Evolutionary conservation across 2,329 filamentous ascomycete genomes (phyloP).

Genomic region (Phialophora expanda): DNA sequence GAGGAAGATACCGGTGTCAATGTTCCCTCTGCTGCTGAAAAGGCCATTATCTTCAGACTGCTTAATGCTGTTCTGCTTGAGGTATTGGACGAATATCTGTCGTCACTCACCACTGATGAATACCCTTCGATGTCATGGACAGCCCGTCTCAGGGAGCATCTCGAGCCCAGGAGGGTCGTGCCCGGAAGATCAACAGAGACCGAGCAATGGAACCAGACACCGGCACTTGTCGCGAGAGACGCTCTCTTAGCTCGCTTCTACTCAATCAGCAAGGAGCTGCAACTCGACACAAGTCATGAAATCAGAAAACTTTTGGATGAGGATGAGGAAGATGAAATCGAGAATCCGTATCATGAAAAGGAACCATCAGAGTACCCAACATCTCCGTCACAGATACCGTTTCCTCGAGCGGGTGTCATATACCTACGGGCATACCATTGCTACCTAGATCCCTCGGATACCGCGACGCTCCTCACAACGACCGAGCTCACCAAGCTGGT

Average conservation of each 20-base stretch:
- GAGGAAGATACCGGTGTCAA: conserved; percentile 57
- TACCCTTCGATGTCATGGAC: conserved; percentile 50
- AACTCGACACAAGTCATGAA: conserved; percentile 25
- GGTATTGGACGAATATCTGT: conserved; percentile 62
- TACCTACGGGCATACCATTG: conserved; percentile 31
- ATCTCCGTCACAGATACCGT: conserved; percentile 38
- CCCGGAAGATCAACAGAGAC: conserved; percentile 57
- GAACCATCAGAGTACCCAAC: conserved; percentile 39
- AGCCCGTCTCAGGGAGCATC: conserved; percentile 61
- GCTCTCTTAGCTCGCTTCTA: conserved; percentile 62
- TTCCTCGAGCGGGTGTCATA: conserved; percentile 36
- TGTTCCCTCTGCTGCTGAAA: conserved; percentile 55
- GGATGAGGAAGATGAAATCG: conserved; percentile 19
- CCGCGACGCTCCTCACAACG: conserved; percentile 20
- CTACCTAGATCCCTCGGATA: conserved; percentile 23
- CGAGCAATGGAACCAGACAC: conserved; percentile 57
- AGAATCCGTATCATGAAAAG: conserved; percentile 20
- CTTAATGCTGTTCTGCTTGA: conserved; percentile 68
- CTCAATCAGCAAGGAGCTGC: conserved; percentile 25
- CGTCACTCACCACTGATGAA: conserved; percentile 28
- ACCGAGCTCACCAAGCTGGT: conserved; percentile 33
- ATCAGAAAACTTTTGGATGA: conserved; percentile 29
- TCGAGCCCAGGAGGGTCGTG: conserved; percentile 58
- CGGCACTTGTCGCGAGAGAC: conserved; percentile 58
- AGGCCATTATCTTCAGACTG: conserved; percentile 58